Evolutionary conservation across 768 basidiomycete genomes (phyloP), one percentile per base, ranked within the genome.

Genomic region (Tylopilus balloui): DNA sequence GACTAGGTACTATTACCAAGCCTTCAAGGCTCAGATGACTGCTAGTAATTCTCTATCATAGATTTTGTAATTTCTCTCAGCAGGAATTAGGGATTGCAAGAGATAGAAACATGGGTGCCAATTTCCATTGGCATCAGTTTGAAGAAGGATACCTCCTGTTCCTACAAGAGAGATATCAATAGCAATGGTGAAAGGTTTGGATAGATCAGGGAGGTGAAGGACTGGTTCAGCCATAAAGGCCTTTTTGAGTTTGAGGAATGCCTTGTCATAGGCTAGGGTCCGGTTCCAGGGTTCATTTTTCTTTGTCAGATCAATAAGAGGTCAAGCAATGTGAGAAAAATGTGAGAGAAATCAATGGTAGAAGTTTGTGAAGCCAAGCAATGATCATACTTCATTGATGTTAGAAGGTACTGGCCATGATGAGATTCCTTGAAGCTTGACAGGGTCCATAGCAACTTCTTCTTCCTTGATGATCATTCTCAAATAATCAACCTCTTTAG

Each of bases 301-400:
- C 35, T 42, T 45, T 15, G 40, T 50, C 0, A 38, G 34, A 10
- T 40, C 39, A 6, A 45, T 32, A 15, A 41, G 45, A 5, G 66
- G 68, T 57, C 48, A 28, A 11, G 65, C 56, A 27, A 71, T 64
- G 10, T 40, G 12, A 11, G 71, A 69, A 56, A 64, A 76, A 23
- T 60, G 40, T 12, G 45, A 36, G 21, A 71, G 66, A 48, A 72
- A 73, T 0, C 7, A 10, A 2, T 13, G 3, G 9, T 41, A 41
- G 39, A 9, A 40, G 15, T 40, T 34, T 1, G 36, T 12, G 24
- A 25, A 25, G 8, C 8, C 8, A 25, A 25, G 24, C 4, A 25
- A 25, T 4, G 24, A 25, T 25, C 24, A 25, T 25, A 25, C 24
- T 25, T 25, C 24, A 4, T 25, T 25, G 4, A 25, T 25, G 24